Percentiles rank a stretch among this genome's conserved stretches.
phyloP scores from a whole-genome alignment of 345 rosid genomes.

The Salix purpurea region DNA sequence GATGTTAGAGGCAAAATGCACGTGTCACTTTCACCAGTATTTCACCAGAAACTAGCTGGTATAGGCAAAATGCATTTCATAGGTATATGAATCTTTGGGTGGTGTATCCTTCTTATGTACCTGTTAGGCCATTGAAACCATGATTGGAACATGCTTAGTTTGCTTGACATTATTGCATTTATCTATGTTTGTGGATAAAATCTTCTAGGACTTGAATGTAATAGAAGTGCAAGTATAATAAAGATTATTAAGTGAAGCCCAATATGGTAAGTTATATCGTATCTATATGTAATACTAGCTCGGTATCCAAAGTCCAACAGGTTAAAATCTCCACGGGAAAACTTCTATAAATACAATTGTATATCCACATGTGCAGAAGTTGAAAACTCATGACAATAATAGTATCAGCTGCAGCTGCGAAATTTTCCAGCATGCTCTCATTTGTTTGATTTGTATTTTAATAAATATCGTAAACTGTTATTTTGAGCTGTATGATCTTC shows the following conservation, averaged over 20 bases:
- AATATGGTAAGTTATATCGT: too few species aligned
- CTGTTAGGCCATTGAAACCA: background rate
- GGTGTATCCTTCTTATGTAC: background rate
- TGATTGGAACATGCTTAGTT: background rate
- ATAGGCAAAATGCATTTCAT: background rate
- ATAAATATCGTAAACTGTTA: background rate
- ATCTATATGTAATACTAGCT: too few species aligned
- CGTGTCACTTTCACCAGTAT: background rate
- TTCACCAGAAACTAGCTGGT: background rate
- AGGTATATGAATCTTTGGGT: background rate
- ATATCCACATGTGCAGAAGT: too few species aligned
- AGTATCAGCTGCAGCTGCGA: too few species aligned
- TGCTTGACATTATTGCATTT: background rate
- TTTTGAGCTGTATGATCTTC: background rate
- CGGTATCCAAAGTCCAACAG: too few species aligned
- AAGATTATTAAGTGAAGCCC: too few species aligned
- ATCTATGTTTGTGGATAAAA: background rate
- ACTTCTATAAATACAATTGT: too few species aligned
- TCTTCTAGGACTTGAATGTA: background rate
- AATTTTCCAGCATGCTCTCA: too few species aligned
- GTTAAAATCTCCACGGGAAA: too few species aligned
- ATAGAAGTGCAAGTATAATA: background rate
- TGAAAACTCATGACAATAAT: too few species aligned
- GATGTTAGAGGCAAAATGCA: too few species aligned
- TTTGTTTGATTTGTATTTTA: too few species aligned